A percentile compares a stretch with the other conserved stretches of the same genome.
Evolutionary conservation across 108 stramenopile genomes (phyloP).

Genomic region (Fragilaria crotonensis): DNA sequence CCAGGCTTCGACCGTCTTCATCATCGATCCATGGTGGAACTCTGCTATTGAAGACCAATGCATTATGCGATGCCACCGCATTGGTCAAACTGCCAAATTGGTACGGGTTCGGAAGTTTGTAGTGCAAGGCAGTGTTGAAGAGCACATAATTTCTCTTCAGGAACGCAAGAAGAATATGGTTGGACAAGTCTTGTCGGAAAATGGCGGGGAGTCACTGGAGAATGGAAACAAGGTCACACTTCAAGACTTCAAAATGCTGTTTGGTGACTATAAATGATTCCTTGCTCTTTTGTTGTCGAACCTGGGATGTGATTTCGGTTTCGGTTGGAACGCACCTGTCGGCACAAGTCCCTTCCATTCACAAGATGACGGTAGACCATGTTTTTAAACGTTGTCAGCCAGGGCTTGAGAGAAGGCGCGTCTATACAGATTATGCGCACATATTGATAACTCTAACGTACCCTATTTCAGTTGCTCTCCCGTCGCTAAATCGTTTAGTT

Average conservation of each 20-base stretch:
- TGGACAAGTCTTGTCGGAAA: constrained; percentile 37
- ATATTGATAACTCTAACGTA: too few relatives aligned
- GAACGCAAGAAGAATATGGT: constrained; percentile 69
- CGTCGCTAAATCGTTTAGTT: too few relatives aligned
- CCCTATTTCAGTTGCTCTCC: too few relatives aligned
- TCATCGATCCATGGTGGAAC: constrained; percentile 89
- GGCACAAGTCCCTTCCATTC: too few relatives aligned
- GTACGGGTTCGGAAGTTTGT: constrained; percentile 78
- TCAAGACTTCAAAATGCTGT: constrained; percentile 72
- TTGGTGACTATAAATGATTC: constrained; percentile 22
- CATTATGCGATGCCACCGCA: constrained; percentile 72
- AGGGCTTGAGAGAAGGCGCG: too few relatives aligned
- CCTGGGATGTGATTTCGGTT: not conserved
- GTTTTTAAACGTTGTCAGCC: too few relatives aligned
- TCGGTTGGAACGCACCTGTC: not conserved
- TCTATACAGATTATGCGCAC: too few relatives aligned
- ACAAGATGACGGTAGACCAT: too few relatives aligned
- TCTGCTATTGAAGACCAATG: constrained; percentile 68
- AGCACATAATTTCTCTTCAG: constrained; percentile 72
- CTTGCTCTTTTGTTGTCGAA: not conserved
- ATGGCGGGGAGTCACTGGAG: constrained; percentile 7
- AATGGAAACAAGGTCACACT: constrained; percentile 42
- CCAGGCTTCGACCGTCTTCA: constrained; percentile 64
- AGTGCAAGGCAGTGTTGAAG: constrained; percentile 70
- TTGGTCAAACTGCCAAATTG: constrained; percentile 67